These are phyloP conservation scores for Staphylotrichum tortipilum DNA, from an alignment of 495 filamentous ascomycete genomes.

Conservation along the genomic window DNA sequence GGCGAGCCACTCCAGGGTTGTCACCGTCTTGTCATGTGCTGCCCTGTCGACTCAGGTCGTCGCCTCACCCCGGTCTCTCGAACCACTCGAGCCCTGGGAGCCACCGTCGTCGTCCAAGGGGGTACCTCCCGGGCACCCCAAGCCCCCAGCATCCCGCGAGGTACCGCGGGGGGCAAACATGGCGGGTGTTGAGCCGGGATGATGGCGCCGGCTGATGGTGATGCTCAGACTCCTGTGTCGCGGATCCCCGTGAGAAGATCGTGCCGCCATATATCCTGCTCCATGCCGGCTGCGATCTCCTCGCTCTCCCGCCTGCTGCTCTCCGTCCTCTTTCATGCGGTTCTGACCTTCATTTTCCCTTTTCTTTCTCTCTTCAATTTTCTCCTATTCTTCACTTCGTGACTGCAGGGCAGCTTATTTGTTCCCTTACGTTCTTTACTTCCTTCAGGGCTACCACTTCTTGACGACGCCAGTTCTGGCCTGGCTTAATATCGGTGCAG, in stretches of 20 bases:
- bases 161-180: neutral
- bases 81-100: too few relatives aligned
- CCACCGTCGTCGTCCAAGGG: too few relatives aligned
- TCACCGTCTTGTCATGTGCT: neutral
- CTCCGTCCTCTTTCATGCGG: neutral
- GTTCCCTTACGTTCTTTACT: constrained; percentile 14
- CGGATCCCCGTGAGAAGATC: constrained; percentile 10
- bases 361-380: constrained; percentile 13
- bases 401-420: constrained; percentile 26
- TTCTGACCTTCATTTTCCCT: neutral
- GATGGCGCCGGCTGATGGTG: neutral
- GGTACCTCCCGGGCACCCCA: too few relatives aligned
- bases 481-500: constrained; percentile 5
- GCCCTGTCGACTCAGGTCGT: neutral
- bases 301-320: neutral
- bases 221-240: constrained; percentile 12
- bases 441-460: neutral
- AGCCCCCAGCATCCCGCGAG: neutral
- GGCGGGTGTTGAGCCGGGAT: neutral
- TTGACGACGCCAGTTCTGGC: constrained; percentile 11
- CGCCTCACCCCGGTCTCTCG: neutral
- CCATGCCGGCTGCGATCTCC: neutral
- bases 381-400: constrained; percentile 19
- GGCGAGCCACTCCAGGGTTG: neutral
- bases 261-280: constrained; percentile 9